Evolutionary conservation across 2,329 filamentous ascomycete genomes (phyloP), one percentile per base, ranked within the genome.

Genomic region (Triangularia verruculosa): DNA sequence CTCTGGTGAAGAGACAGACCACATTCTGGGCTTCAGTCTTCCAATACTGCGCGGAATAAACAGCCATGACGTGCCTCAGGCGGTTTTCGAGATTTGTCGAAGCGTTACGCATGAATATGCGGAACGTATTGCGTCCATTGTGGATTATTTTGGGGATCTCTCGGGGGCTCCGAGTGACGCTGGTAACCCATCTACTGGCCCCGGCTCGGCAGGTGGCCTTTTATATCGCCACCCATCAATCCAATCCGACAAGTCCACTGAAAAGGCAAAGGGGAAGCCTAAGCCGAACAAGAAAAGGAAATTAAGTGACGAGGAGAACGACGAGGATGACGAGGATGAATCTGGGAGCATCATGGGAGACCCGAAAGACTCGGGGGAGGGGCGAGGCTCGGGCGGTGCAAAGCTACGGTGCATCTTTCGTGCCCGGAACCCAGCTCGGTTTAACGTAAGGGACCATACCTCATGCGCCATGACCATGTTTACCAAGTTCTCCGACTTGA

Each of bases 401-500:
- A 59, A 59, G 25, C 57, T 59, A 15, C 57, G 57, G 20, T 59
- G 57, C 15, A 59, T 59, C 39, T 59, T 59, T 25, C 57, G 57
- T 7, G 57, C 57, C 11, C 24, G 57, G 8, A 59, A 59, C 22
- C 57, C 57, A 9, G 22, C 25, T 11, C 34, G 57, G 32, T 59
- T 59, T 30, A 59, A 59, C 20, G 57, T 59, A 6, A 59, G 57
- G 27, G 57, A 59, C 20, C 57, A 59, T 25, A 59, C 57, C 24
- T 59, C 39, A 3, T 59, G 57, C 24, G 57, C 57, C 34, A 59
- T 59, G 57, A 59, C 57, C 4, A 59, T 59, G 57, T 59, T 59
- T 27, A 59, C 57, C 24, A 59, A 43, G n/a, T 59, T 59, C 17
- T 59, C 57, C 15, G 57, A 59, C 24, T 39, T 59, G 4, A 27